Evolutionary conservation across 176 grass and related monocot genomes (phyloP).

Genomic region (Puccinellia tenuiflora): DNA sequence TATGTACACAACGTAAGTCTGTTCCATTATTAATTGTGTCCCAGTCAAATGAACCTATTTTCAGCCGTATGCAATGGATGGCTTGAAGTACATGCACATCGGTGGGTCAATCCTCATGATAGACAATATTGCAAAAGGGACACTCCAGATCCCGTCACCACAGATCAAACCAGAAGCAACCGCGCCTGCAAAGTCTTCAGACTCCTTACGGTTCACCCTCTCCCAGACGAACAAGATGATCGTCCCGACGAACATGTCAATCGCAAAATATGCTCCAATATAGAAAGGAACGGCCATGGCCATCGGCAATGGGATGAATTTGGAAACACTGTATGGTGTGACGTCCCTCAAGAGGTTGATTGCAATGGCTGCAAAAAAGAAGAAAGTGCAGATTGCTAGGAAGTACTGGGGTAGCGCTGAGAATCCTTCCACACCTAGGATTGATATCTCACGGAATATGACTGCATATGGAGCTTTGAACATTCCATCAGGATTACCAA

Average conservation of each 20-base stretch:
- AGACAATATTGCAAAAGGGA: constrained; percentile 64
- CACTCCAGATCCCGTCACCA: constrained; percentile 76
- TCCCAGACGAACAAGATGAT: constrained; percentile 73
- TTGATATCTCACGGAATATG: constrained; percentile 74
- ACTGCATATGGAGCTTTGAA: constrained; percentile 81
- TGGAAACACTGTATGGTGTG: constrained; percentile 42
- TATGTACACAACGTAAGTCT: constrained; percentile 21
- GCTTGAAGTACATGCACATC: constrained; percentile 79
- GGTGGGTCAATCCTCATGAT: constrained; percentile 66
- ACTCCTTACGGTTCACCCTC: constrained; percentile 50
- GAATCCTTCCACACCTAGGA: constrained; percentile 70
- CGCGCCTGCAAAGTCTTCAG: constrained; percentile 57
- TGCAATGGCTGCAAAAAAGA: constrained; percentile 50
- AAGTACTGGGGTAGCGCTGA: constrained; percentile 58
- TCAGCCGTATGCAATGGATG: constrained; percentile 28
- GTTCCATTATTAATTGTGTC: background rate
- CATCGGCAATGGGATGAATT: constrained; percentile 72
- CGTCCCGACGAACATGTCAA: constrained; percentile 82
- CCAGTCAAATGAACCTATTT: constrained; percentile 3
- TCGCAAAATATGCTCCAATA: constrained; percentile 79
- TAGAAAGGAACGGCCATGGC: constrained; percentile 81
- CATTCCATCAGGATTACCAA: constrained; percentile 59
- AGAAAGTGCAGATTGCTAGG: constrained; percentile 52
- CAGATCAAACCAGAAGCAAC: constrained; percentile 77
- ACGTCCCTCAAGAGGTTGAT: constrained; percentile 54